phyloP scores from a whole-genome alignment of 78 protist species.

The Creolimax fragrantissima region DNA sequence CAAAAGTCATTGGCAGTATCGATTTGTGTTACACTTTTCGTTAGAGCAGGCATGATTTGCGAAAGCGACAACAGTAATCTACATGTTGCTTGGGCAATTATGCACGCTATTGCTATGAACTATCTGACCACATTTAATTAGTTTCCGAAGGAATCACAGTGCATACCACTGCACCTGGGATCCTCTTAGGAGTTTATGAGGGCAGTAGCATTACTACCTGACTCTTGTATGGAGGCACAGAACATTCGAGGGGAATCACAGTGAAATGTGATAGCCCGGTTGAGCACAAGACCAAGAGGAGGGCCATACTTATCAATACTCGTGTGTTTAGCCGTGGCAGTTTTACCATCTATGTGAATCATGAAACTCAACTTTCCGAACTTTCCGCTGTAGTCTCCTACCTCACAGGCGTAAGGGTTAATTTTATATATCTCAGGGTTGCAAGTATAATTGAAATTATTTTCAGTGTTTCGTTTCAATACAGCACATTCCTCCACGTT shows the following conservation, averaged over 20 bases:
- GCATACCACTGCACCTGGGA: no score
- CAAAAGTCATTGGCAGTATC: no score
- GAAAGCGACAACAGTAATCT: no score
- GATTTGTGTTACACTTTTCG: no score
- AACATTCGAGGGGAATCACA: conserved; percentile 19
- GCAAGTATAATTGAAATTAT: neutral
- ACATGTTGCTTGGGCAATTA: no score
- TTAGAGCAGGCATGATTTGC: no score
- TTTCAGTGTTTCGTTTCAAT: neutral
- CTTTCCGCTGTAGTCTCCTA: neutral
- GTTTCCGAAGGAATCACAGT: no score
- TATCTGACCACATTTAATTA: no score
- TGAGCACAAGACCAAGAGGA: neutral
- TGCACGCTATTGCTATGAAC: no score
- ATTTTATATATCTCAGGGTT: neutral
- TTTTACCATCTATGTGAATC: neutral
- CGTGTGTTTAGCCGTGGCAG: neutral
- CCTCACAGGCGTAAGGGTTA: neutral
- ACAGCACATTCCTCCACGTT: neutral
- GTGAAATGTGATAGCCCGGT: neutral
- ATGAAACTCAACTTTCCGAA: neutral
- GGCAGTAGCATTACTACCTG: no score
- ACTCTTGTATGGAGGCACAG: no score
- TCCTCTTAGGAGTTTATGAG: no score
- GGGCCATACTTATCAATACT: neutral